These are phyloP conservation scores for Metschnikowia noctiluminum DNA, from an alignment of 805 yeast species.

Conservation along the genomic window DNA sequence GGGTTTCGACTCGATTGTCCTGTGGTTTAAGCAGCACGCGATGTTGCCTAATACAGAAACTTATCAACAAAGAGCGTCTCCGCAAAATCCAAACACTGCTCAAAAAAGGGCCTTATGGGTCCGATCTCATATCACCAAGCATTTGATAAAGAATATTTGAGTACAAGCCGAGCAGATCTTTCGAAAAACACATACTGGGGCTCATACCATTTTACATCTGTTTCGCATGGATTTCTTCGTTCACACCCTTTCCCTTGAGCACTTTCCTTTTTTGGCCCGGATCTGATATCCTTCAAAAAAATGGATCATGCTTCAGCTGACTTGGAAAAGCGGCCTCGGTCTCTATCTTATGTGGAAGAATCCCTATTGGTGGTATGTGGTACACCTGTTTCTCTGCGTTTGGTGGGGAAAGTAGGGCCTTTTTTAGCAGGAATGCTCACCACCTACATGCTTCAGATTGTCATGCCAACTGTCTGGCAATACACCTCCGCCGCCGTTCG, in stretches of 20 bases:
- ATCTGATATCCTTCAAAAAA: too few relatives aligned
- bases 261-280: too few relatives aligned
- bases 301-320: background rate
- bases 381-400: background rate
- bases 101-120: too few relatives aligned
- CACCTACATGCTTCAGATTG: slow-evolving; percentile 21
- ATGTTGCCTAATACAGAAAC: slow-evolving; percentile 17
- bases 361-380: background rate
- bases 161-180: too few relatives aligned
- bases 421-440: slow-evolving; percentile 27
- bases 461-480: slow-evolving; percentile 22
- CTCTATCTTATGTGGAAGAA: too few relatives aligned
- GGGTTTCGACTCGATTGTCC: background rate
- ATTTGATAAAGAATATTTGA: too few relatives aligned
- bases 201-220: too few relatives aligned
- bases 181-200: too few relatives aligned
- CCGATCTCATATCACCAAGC: too few relatives aligned
- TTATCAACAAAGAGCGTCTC: slow-evolving; percentile 9
- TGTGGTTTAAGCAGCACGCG: background rate
- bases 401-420: slow-evolving; percentile 11
- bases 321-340: too few relatives aligned
- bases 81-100: background rate
- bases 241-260: too few relatives aligned
- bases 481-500: slow-evolving; percentile 20
- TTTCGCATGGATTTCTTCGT: too few relatives aligned